Evolutionary conservation across 768 basidiomycete genomes (phyloP).

Genomic region (Hericium rajendrae): DNA sequence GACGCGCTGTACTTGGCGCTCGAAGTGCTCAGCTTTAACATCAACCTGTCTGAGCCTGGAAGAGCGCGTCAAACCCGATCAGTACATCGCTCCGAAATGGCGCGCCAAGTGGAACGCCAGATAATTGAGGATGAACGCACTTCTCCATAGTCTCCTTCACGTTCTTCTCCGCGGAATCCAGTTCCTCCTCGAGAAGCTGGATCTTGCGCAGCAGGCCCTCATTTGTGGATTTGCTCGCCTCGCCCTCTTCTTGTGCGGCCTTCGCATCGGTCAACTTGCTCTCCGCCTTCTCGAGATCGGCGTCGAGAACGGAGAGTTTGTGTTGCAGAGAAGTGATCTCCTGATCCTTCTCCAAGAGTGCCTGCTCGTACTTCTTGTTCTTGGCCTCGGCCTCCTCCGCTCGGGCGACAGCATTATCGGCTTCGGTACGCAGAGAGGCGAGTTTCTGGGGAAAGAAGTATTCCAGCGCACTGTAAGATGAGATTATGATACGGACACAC

Average conservation of each 20-base stretch:
- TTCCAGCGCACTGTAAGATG: too few species aligned
- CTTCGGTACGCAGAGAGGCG: constrained; percentile 68
- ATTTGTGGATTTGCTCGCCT: constrained; percentile 56
- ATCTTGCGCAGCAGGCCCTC: constrained; percentile 79
- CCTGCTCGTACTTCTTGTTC: constrained; percentile 70
- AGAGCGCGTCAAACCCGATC: constrained; percentile 2
- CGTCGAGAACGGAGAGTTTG: constrained; percentile 55
- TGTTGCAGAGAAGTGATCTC: constrained; percentile 73
- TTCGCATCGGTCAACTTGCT: constrained; percentile 56
- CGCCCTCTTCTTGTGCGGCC: constrained; percentile 52
- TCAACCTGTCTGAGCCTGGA: constrained; percentile 88
- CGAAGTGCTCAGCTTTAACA: constrained; percentile 98
- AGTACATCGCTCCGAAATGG: constrained; percentile 1
- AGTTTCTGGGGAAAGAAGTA: constrained; percentile 46
- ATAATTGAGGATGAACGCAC: constrained; percentile 40
- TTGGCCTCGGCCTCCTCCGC: constrained; percentile 84
- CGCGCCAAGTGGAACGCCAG: not conserved
- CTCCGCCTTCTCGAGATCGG: constrained; percentile 66
- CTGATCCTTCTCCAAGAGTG: constrained; percentile 74
- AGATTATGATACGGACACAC: constrained; percentile 13
- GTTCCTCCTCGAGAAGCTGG: constrained; percentile 86
- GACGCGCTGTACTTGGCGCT: constrained; percentile 75
- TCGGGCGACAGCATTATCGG: constrained; percentile 68
- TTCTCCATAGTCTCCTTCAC: constrained; percentile 94
- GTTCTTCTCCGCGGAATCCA: constrained; percentile 93